Base-by-base conservation (phyloP, 1,139 yeast genomes). In the Candida sanyaensis region DNA sequence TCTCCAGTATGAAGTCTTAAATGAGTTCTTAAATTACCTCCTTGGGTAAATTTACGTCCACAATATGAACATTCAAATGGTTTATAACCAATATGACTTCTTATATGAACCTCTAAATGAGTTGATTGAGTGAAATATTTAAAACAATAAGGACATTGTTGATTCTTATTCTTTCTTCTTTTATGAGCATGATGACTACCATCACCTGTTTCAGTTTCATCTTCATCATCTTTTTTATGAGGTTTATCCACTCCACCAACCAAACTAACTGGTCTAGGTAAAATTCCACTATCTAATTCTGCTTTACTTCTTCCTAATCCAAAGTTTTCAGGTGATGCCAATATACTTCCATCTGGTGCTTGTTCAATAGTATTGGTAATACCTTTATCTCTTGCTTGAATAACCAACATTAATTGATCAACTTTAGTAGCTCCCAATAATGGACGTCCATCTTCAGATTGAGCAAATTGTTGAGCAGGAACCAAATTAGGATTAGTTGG, bases 21-120 rank as follows among this genome's bases (percentile, higher is more conserved):
- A 69, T 92, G 98, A 1, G 96, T 90, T 54, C 96, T 78, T 60
- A 92, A 72, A 65, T 92, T 93, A 12, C 97, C 96, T 54, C 96
- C 96, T 64, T 92, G 98, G 0, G 96, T 88, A 60, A 92, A 92
- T 49, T 86, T 72, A 66, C 90, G 90, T 49, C 83, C 86, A 66
- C 95, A 92, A 61, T 75, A 88, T 6, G 76, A 73, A 64, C 98
- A 92, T 62, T 81, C 85, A 66, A 84, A 90, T 9, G 95, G 95
- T 59, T 86, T 86, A 51, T 78, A 78, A 1, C 93, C 93, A 58
- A 86, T 83, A 61, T 87, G 95, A 1, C 90, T 83, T 58, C 95
- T 69, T 12, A 86, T 80, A 61, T 87, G 95, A 6, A 87, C 93
- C 56, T 86, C 92, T 54, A 87, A 68, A 64, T 87, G 95, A 0